Evolutionary conservation across 495 filamentous ascomycete species (phyloP), one percentile per base, ranked within the genome.

Genomic region (Penicillium maclennaniae): DNA sequence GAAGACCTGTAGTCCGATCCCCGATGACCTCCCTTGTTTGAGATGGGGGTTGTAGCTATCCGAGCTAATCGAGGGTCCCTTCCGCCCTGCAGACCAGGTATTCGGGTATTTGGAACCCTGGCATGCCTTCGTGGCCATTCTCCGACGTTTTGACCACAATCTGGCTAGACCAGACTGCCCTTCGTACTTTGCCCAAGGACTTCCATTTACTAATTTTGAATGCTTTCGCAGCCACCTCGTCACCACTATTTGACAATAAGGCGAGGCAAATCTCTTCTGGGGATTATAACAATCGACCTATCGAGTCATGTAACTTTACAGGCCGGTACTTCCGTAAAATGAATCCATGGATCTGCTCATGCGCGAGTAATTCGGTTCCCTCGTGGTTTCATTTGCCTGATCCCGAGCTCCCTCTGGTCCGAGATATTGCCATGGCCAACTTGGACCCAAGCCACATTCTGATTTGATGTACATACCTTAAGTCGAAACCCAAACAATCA

Each of bases 41-140:
- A 45, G 47, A 57, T 48, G 53, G 48, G 21, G 40, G 17, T 28
- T 28, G 26, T n/a, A 42, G 43, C 52, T 51, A 63, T 59, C 43
- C 52, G 47, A 59, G 53, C 36, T 61, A 55, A 63, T 60, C 51
- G 31, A 37, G 21, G 21, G 38, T 38, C 51, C 49, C 38, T 51
- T 39, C 40, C 34, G 27, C 51, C 36, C 34, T 61, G 63, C 45
- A 54, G 60, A 60, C 56, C 55, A 44, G 28, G 28, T 56, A 52
- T 23, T 55, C 63, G 31, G 57, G 46, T 60, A 53, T 54, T 61
- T 56, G 63, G 52, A 61, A 40, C 54, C 53, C 56, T 60, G 47
- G 56, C 57, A 66, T 66, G 49, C 48, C 54, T 53, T 31, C 47
- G n/a, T 16, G 5, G 23, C 23, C 63, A 63, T 66, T 58, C 56